A percentile compares a stretch with the other conserved stretches of the same genome.
Conservation (phyloP, 2,329 filamentous ascomycete species). For the Diaporthe citri region DNA sequence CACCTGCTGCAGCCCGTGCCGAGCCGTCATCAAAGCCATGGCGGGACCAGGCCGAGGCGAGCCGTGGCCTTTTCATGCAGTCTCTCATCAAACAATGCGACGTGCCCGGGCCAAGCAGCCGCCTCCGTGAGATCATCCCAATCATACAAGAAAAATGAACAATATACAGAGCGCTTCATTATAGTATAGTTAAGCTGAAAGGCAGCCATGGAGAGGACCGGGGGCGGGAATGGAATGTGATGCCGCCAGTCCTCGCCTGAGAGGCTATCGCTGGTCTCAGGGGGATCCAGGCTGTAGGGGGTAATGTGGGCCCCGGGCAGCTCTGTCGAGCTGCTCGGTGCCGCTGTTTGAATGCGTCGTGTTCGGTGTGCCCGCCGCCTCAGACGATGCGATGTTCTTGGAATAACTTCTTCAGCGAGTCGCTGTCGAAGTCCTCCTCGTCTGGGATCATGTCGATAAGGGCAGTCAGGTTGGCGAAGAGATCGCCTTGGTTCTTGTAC, state of each 20-base stretch:
- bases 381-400: conserved; percentile 65
- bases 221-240: not conserved
- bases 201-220: not conserved
- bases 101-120: not conserved
- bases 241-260: conserved; percentile 15
- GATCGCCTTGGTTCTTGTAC: conserved; percentile 87
- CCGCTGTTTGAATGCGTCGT: not conserved
- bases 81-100: not conserved
- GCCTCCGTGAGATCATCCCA: conserved; percentile 15
- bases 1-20: not conserved
- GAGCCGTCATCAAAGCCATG: conserved; percentile 11
- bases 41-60: conserved; percentile 7
- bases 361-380: conserved; percentile 31
- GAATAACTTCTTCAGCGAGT: conserved; percentile 66
- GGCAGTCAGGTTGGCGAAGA: conserved; percentile 90
- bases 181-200: conserved; percentile 13
- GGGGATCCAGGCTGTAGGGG: not conserved
- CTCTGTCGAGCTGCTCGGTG: not conserved
- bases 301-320: not conserved
- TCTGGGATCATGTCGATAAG: conserved; percentile 88
- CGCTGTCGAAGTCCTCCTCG: conserved; percentile 69
- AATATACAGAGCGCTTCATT: conserved; percentile 33
- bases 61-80: not conserved
- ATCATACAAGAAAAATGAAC: conserved; percentile 33
- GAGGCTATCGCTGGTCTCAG: not conserved